Evolutionary conservation across 2,329 filamentous ascomycete species (phyloP), one percentile per base, ranked within the genome.

Genomic region (Seiridium cupressi): DNA sequence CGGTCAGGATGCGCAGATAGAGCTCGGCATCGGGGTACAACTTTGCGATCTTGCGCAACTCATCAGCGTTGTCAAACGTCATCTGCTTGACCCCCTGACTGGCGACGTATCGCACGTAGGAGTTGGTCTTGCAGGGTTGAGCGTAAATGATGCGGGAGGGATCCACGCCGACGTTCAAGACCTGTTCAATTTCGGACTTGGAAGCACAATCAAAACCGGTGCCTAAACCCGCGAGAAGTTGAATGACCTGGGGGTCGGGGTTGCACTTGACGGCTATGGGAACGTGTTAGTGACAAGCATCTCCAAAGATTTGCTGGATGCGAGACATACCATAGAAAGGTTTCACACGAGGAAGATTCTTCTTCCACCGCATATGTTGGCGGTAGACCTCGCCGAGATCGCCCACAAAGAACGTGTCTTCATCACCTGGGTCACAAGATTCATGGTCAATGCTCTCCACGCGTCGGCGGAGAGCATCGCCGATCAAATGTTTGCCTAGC

Each of bases 41-140:
- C 76, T 92, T 90, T 77, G 96, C 95, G 76, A 96, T 94, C 85
- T 99, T 99, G 86, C 94, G 92, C 57, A 99, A 86, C 83, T 99
- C 95, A 75, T 99, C 95, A 74, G 90, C 87, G 70, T 99, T 99
- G 84, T 99, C 95, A 73, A 99, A 98, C 2, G 95, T 99, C 94
- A 99, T 98, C 83, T 97, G 92, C 80, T 91, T 94, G 74, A 99
- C 95, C 67, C 90, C 90, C 66, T 89, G 83, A 73, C 87, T 85
- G 71, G 90, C 88, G 65, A 96, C 95, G 72, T 93, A 96, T 72
- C 93, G 92, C 64, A 99, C 84, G 76, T 97, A 98, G 53, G 94
- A 97, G 81, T 95, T 96, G 71, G 95, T 99, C 88, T 99, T 99
- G 90, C 95, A 98, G 59, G 95, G 95, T 80, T 99, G 95, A 55